Conservation (phyloP, 805 yeast genomes). For the Candida verbasci region DNA sequence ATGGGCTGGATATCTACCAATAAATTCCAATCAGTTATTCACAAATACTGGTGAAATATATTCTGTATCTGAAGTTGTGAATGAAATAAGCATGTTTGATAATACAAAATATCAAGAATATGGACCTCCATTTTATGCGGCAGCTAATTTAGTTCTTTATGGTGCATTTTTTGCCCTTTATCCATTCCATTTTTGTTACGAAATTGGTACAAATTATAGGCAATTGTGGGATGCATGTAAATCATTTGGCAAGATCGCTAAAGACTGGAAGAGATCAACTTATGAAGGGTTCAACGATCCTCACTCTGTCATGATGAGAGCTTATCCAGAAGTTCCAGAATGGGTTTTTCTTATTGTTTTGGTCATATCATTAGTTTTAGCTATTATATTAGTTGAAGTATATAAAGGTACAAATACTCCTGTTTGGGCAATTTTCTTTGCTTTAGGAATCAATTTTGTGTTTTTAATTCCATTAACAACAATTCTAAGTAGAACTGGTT, state of each 20-base stretch:
- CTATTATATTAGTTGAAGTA: conserved; percentile 24
- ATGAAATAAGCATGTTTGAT: conserved; percentile 26
- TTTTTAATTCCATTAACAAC: conserved; percentile 52
- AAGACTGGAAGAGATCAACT: conserved; percentile 10
- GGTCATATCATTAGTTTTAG: conserved; percentile 25
- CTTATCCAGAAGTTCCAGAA: conserved; percentile 34
- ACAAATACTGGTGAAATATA: conserved; percentile 46
- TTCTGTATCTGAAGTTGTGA: conserved; percentile 39
- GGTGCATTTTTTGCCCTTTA: conserved; percentile 25
- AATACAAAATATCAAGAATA: conserved; percentile 15
- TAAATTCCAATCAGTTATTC: conserved; percentile 41
- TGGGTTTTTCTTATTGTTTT: conserved; percentile 25
- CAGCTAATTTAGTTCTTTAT: conserved; percentile 23
- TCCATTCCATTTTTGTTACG: conserved; percentile 19
- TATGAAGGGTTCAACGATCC: conserved; percentile 20
- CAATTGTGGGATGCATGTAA: conserved; percentile 12
- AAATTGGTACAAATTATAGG: conserved; percentile 9
- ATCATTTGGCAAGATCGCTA: conserved; percentile 8
- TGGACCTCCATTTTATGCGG: conserved; percentile 29
- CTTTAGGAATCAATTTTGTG: conserved; percentile 45
- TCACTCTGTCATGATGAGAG: conserved; percentile 25
- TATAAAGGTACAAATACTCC: conserved; percentile 45
- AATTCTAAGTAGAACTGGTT: conserved; percentile 46
- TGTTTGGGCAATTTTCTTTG: conserved; percentile 56
- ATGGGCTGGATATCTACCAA: conserved; percentile 25